Base-by-base conservation (phyloP, 2,329 filamentous ascomycete species). In the Trichoderma sp. region DNA sequence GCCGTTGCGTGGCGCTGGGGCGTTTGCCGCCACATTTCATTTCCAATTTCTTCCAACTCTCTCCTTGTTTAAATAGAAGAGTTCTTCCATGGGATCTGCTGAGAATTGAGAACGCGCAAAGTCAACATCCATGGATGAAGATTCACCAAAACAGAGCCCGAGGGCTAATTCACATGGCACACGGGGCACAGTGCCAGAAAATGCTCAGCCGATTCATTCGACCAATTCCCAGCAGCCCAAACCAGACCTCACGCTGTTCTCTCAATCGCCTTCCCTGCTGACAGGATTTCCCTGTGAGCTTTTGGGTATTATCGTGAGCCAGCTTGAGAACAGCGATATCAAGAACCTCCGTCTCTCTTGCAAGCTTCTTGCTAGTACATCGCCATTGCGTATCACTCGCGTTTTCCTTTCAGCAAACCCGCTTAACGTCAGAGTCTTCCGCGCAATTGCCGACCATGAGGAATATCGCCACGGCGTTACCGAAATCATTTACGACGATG, bases 401-500 rank as follows among this genome's bases (percentile, higher is more conserved):
- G 30, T 74, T 0, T 77, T 77, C 8, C 43, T 77, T 15, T 77
- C 75, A 0, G 13, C 75, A 2, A 73, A 76, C 26, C 69, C 43
- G 3, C 68, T n/a, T 15, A 68, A 77, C 26, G 72, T 76, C 1
- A 43, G 73, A 4, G 73, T 76, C 6, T 75, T 77, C 4, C 59
- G 32, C 6, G 62, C 69, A 4, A 63, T 77, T 13, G 74, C 73
- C 1, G 57, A 71, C 4, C 71, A 76, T n/a, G 68, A 75, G 1
- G 0, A 17, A 6, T 74, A 72, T n/a, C 59, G 74, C 6, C 12
- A 70, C 1, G 11, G 65, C 0, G 47, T 77, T 5, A 30, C 47
- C 3, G 72, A 75, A 58, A 64, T 77, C 4, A 55, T 77, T 2
- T 76, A 73, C 17, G 76, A 77, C 53, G 75, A 77, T 30, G 73